phyloP scores from a whole-genome alignment of 2,329 filamentous ascomycete genomes.

The Clarireedia sp. region DNA sequence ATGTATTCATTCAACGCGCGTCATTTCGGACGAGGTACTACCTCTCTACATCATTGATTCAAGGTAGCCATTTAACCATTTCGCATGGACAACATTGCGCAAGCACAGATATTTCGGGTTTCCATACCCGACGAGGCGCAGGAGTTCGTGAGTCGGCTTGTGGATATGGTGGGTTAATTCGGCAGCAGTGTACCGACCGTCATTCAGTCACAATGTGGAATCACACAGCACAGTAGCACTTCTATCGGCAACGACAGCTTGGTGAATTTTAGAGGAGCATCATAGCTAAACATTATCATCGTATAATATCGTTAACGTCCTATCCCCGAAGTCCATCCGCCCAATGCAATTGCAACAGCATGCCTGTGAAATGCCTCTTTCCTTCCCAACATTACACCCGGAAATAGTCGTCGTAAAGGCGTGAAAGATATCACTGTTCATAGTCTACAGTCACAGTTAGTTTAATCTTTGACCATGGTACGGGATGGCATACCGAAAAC shows the following conservation, averaged over 20 bases:
- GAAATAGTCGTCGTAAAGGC: no score
- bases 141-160: no score
- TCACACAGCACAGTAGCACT: no score
- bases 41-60: no score
- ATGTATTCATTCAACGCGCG: neutral
- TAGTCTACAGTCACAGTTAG: neutral
- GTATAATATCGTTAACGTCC: neutral
- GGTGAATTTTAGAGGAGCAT: neutral
- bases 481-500: slow-evolving; percentile 17
- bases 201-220: no score
- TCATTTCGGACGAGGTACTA: neutral
- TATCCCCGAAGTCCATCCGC: neutral
- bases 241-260: no score
- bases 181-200: no score
- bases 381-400: neutral
- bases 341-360: neutral
- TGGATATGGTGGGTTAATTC: no score
- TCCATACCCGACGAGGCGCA: no score
- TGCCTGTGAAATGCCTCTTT: neutral
- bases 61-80: no score
- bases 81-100: no score
- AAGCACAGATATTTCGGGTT: no score
- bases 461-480: neutral
- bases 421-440: neutral
- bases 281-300: neutral